These are phyloP conservation scores for Poa pratensis DNA, from an alignment of 176 grass and related monocot species.

Conservation along the genomic window DNA sequence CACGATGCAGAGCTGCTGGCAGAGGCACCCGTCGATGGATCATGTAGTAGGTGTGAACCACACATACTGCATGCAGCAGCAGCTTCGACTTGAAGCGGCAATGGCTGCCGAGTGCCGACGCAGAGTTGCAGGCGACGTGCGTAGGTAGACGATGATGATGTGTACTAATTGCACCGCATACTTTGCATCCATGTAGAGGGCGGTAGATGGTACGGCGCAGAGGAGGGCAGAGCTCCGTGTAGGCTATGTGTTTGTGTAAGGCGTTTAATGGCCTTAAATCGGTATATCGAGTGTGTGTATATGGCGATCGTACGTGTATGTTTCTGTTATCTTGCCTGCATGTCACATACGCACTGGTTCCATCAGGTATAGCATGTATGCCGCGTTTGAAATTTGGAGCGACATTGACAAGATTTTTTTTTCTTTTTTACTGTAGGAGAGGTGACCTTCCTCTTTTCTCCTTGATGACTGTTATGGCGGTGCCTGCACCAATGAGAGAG, in stretches of 20 bases:
- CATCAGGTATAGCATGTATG: no score
- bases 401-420: no score
- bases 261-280: conserved; percentile 26
- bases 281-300: neutral
- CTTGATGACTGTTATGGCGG: no score
- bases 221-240: neutral
- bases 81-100: neutral
- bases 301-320: neutral
- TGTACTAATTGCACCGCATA: neutral
- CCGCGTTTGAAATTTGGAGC: no score
- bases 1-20: conserved; percentile 32
- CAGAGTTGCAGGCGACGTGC: neutral
- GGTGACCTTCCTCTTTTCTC: no score
- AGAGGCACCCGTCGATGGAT: neutral
- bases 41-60: conserved; percentile 38
- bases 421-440: no score
- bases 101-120: neutral
- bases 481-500: no score
- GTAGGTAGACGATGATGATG: neutral
- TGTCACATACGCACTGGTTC: no score
- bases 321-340: neutral
- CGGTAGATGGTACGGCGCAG: conserved; percentile 19
- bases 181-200: neutral
- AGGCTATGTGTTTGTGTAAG: conserved; percentile 5
- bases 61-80: conserved; percentile 9